Evolutionary conservation across 2,329 filamentous ascomycete genomes (phyloP).

Genomic region (Claviceps africana): DNA sequence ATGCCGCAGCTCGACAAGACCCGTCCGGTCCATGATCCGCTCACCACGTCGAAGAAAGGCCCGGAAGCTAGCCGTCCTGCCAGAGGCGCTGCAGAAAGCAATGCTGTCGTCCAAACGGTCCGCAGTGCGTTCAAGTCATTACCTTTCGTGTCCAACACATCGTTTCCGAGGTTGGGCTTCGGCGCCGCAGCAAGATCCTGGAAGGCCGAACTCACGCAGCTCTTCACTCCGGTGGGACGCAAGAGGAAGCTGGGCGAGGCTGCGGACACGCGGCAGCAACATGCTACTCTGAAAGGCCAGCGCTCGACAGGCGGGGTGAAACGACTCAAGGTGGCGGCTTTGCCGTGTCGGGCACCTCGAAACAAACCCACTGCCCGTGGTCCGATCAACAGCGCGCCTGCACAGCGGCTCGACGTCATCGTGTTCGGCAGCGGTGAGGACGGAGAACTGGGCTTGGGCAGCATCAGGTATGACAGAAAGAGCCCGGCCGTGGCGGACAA

Average conservation of each 20-base stretch:
- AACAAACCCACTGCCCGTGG: neutral
- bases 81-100: neutral
- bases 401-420: slow-evolving; percentile 3
- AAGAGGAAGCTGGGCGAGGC: neutral
- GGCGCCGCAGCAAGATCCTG: neutral
- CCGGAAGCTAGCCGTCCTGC: neutral
- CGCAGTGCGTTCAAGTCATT: neutral
- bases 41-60: neutral
- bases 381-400: slow-evolving; percentile 1
- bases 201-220: neutral
- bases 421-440: slow-evolving; percentile 8
- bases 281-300: neutral
- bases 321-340: neutral
- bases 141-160: neutral
- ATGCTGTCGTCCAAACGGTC: neutral
- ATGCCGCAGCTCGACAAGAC: neutral
- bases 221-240: neutral
- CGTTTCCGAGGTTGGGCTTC: neutral
- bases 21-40: neutral
- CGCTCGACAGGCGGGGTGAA: neutral
- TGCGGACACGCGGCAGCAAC: neutral
- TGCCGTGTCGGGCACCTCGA: neutral
- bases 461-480: neutral
- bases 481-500: slow-evolving; percentile 1
- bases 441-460: slow-evolving; percentile 9